Evolutionary conservation across 2,329 filamentous ascomycete species (phyloP).

Genomic region (Epichloe typhina): DNA sequence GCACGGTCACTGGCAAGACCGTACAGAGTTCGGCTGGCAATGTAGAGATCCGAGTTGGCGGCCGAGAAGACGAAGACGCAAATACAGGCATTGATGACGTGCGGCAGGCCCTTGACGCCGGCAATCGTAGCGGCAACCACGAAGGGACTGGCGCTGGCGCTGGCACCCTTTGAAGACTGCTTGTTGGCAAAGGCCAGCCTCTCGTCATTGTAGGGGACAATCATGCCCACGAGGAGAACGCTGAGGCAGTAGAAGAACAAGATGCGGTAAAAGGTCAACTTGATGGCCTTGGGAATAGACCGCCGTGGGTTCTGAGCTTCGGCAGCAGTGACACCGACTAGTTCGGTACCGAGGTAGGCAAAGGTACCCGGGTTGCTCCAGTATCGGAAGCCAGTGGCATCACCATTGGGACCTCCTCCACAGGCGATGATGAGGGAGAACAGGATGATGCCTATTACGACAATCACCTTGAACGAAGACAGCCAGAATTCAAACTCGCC

Average conservation of each 20-base stretch:
- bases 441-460: conserved; percentile 53
- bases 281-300: conserved; percentile 66
- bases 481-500: conserved; percentile 53
- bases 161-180: conserved; percentile 8
- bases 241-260: conserved; percentile 66
- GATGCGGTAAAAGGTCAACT: conserved; percentile 71
- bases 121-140: conserved; percentile 58
- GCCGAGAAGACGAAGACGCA: conserved; percentile 65
- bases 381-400: conserved; percentile 52
- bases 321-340: conserved; percentile 66
- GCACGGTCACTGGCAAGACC: conserved; percentile 59
- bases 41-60: conserved; percentile 67
- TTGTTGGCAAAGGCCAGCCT: conserved; percentile 46
- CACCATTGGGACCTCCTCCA: conserved; percentile 50
- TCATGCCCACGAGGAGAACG: conserved; percentile 63
- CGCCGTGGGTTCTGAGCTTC: conserved; percentile 69
- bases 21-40: conserved; percentile 58
- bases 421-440: conserved; percentile 49
- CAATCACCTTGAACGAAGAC: conserved; percentile 53
- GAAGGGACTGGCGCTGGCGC: conserved; percentile 49
- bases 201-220: conserved; percentile 56
- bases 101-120: conserved; percentile 47
- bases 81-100: conserved; percentile 62
- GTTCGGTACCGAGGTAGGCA: conserved; percentile 64
- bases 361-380: conserved; percentile 58